A percentile compares a stretch with the other conserved stretches of the same genome.
Evolutionary conservation across 495 filamentous ascomycete genomes (phyloP).

Genomic region (Penicillium coprophilum): DNA sequence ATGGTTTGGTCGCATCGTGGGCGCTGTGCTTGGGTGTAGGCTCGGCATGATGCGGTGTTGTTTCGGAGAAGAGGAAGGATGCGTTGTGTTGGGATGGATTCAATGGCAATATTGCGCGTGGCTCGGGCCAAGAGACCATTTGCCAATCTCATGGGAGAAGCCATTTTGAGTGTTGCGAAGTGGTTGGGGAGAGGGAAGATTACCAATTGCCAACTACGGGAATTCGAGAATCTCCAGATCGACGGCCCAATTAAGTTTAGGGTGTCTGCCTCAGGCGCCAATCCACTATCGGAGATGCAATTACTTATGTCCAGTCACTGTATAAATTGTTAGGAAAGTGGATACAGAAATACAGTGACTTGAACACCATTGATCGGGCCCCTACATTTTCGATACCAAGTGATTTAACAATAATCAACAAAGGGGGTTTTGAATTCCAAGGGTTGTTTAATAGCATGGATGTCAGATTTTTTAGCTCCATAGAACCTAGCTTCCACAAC

Average conservation of each 20-base stretch:
- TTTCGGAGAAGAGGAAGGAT: slow-evolving; percentile 23
- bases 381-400: too few species aligned
- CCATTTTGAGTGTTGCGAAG: slow-evolving; percentile 26
- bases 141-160: slow-evolving; percentile 34
- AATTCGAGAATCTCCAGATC: slow-evolving; percentile 31
- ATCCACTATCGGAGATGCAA: too few species aligned
- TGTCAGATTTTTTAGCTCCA: too few species aligned
- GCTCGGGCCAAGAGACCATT: slow-evolving; percentile 30
- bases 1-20: slow-evolving; percentile 22
- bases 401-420: too few species aligned
- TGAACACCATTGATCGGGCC: too few species aligned
- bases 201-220: slow-evolving; percentile 7
- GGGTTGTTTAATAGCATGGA: too few species aligned
- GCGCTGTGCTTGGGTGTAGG: slow-evolving; percentile 31
- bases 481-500: too few species aligned
- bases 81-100: slow-evolving; percentile 21
- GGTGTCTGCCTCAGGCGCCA: slow-evolving; percentile 18
- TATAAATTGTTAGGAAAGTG: too few species aligned
- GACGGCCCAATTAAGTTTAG: slow-evolving; percentile 22
- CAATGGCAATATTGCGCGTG: slow-evolving; percentile 26
- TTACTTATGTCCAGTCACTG: too few species aligned
- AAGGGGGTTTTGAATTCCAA: too few species aligned
- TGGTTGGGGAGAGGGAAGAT: slow-evolving; percentile 10
- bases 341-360: too few species aligned
- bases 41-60: slow-evolving; percentile 23